A percentile compares a stretch with the other conserved stretches of the same genome.
Conservation (phyloP, 495 filamentous ascomycete genomes). For the Clohesyomyces aquaticus region DNA sequence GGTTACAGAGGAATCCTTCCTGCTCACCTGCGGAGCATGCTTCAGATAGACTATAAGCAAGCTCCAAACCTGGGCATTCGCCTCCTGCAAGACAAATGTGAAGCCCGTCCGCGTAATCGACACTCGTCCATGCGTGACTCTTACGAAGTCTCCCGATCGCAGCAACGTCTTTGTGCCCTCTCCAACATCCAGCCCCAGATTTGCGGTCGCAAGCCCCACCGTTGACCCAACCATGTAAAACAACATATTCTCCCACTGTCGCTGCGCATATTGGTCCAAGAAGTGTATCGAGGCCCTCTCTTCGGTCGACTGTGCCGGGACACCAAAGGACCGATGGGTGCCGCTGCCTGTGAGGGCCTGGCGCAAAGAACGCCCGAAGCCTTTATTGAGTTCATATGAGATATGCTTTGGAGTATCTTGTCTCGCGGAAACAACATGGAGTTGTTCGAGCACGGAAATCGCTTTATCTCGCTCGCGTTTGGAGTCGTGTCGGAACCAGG, state of each 20-base stretch:
- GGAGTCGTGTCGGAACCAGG: slow-evolving; percentile 73
- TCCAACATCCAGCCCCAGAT: slow-evolving; percentile 57
- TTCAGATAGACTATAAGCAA: slow-evolving; percentile 91
- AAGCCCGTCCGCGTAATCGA: slow-evolving; percentile 91
- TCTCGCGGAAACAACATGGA: slow-evolving; percentile 75
- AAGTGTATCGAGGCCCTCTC: slow-evolving; percentile 63
- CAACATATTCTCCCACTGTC: slow-evolving; percentile 92
- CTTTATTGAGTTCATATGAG: slow-evolving; percentile 70
- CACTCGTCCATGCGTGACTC: slow-evolving; percentile 59
- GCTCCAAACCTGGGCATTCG: slow-evolving; percentile 96
- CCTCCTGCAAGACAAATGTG: slow-evolving; percentile 89
- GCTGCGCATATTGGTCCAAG: slow-evolving; percentile 83
- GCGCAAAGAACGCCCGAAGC: slow-evolving; percentile 76
- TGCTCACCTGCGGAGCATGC: slow-evolving; percentile 65
- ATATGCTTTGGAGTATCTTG: slow-evolving; percentile 60
- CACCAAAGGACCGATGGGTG: slow-evolving; percentile 83
- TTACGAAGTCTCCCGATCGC: slow-evolving; percentile 77
- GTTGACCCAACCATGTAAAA: slow-evolving; percentile 88
- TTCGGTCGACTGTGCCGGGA: slow-evolving; percentile 67
- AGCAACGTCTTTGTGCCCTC: slow-evolving; percentile 81
- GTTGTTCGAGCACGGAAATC: slow-evolving; percentile 73
- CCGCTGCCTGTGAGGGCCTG: slow-evolving; percentile 86
- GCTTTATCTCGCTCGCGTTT: slow-evolving; percentile 78
- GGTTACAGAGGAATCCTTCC: neutral
- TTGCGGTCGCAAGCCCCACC: slow-evolving; percentile 56